Evolutionary conservation across 2,329 filamentous ascomycete genomes (phyloP), one percentile per base, ranked within the genome.

Genomic region (Plenodomus lindquistii): DNA sequence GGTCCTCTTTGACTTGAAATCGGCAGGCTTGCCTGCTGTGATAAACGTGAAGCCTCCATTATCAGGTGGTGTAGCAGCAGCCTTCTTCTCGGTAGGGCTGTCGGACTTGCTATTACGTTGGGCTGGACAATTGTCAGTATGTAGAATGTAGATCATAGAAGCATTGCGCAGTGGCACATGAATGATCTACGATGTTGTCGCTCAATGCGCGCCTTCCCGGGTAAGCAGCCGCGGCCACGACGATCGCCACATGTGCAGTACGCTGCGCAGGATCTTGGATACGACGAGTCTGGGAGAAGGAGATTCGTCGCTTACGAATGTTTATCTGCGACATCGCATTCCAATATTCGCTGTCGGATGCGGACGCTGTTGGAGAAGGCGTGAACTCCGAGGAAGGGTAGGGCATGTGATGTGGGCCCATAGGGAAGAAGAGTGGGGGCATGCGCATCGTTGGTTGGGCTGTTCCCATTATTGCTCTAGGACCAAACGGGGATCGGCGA

Each of bases 1-100:
- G 22, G 55, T 53, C 37, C 56, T 52, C 41, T 57, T 66, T 7
- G 65, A 50, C 48, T 65, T 72, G 48, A 74, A 63, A 15, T 67
- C 63, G 4, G 52, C 60, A 19, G 61, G 70, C 13, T 60, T 62
- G 22, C 37, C 65, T 42, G 59, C 65, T 21, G 67, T 71, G 48
- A 74, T 68, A 47, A 69, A 74, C 3, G 54, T 52, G 31, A 72
- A 52, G 27, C 37, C 47, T 22, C 45, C 58, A 41, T 42, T 40
- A 34, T 39, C 42, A 22, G 44, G 24, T 42, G 48, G 22, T 31
- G 27, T 50, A 46, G 48, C 46, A 44, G 51, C 51, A 19, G 54
- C 37, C 19, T n/a, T 31, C 11, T 31, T 31, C 27, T 15, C 27
- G 15, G 58, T 43, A 22, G 50, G 50, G 36, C 48, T 57, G 20